Percentiles rank a stretch among this genome's conserved stretches.
These are phyloP conservation scores for Senna tora DNA, from an alignment of 306 rosid genomes.

Conservation along the genomic window DNA sequence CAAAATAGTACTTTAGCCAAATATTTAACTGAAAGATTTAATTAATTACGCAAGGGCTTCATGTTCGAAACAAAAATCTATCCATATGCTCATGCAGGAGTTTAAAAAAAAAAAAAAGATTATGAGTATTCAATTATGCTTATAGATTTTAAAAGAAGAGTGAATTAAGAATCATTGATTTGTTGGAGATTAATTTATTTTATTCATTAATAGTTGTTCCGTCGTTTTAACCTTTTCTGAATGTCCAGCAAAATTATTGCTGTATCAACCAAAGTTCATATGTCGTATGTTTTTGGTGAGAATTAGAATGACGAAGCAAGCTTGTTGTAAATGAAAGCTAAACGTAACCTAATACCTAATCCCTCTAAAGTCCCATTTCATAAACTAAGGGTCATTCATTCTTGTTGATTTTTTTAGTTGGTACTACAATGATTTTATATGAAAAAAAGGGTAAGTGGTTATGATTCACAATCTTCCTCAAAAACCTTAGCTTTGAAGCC, in stretches of 20 bases:
- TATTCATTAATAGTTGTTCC: background rate
- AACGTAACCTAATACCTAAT: conserved; percentile 40
- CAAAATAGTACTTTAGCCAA: too few species aligned
- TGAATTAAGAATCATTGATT: background rate
- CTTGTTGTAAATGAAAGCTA: conserved; percentile 42
- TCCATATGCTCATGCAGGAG: too few species aligned
- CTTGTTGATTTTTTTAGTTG: conserved; percentile 12
- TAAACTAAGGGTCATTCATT: background rate
- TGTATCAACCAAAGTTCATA: background rate
- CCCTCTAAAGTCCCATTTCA: conserved; percentile 15
- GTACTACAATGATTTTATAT: conserved; percentile 14
- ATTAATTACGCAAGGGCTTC: too few species aligned
- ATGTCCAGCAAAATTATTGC: conserved; percentile 18
- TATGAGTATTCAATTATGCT: background rate
- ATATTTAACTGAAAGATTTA: too few species aligned
- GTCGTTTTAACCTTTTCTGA: conserved; percentile 11
- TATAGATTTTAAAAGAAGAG: conserved; percentile 1
- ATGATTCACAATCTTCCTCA: conserved; percentile 6
- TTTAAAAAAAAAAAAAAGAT: too few species aligned
- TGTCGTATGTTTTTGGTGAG: background rate
- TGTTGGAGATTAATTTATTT: background rate
- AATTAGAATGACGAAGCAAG: conserved; percentile 35
- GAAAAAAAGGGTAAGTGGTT: conserved; percentile 13
- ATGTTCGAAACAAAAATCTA: too few species aligned
- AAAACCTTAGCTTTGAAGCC: conserved; percentile 58